These are phyloP conservation scores for Hypoxylon trugodes DNA, from an alignment of 495 filamentous ascomycete genomes.

Conservation along the genomic window DNA sequence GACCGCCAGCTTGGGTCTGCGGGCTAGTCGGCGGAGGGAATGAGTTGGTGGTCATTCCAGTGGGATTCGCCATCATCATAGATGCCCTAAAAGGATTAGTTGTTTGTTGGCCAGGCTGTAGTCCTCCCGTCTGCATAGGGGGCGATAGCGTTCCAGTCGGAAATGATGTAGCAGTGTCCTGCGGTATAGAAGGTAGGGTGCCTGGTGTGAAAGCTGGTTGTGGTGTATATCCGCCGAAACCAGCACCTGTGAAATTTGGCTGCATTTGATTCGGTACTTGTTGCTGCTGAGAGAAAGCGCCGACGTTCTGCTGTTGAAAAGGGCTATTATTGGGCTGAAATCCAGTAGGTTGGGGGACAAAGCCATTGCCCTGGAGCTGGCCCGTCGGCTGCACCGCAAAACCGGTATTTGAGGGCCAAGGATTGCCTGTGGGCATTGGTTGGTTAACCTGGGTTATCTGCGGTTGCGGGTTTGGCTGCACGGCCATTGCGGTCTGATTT, in stretches of 20 bases:
- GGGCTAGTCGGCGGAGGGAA: constrained; percentile 47
- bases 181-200: constrained; percentile 68
- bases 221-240: constrained; percentile 86
- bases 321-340: constrained; percentile 57
- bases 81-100: constrained; percentile 93
- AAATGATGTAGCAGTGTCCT: constrained; percentile 66
- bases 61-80: constrained; percentile 71
- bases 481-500: constrained; percentile 78
- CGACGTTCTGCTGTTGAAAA: constrained; percentile 56
- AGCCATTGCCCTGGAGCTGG: constrained; percentile 62
- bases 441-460: constrained; percentile 42
- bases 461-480: constrained; percentile 43
- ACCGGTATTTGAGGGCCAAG: constrained; percentile 48
- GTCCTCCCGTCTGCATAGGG: constrained; percentile 52
- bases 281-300: constrained; percentile 64
- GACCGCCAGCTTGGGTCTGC: constrained; percentile 45
- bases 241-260: constrained; percentile 72
- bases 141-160: constrained; percentile 48
- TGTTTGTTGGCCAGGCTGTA: constrained; percentile 62
- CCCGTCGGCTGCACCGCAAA: constrained; percentile 46
- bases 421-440: constrained; percentile 53
- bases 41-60: constrained; percentile 46
- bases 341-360: constrained; percentile 55
- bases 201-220: constrained; percentile 66
- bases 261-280: constrained; percentile 57